Conservation (phyloP, 352 stramenopile species). For the Phytophthora fragariae region DNA sequence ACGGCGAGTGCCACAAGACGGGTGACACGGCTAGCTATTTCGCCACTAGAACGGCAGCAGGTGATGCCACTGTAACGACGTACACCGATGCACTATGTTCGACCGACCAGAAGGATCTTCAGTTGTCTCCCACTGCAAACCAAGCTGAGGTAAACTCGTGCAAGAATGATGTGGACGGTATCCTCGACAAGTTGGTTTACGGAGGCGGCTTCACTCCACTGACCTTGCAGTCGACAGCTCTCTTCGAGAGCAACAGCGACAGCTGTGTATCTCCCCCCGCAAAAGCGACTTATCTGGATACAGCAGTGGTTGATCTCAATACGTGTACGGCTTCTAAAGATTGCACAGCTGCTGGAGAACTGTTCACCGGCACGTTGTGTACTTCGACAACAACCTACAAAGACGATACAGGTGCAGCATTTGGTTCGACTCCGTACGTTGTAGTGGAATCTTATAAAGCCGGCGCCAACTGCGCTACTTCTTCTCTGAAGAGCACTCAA, state of each 20-base stretch:
- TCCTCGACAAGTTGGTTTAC: background rate
- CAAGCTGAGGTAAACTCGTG: background rate
- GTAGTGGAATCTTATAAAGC: background rate
- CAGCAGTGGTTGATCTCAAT: background rate
- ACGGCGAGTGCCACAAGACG: constrained; percentile 3
- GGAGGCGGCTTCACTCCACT: background rate
- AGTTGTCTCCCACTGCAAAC: background rate
- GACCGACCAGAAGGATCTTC: background rate
- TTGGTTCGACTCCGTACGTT: background rate
- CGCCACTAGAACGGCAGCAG: background rate
- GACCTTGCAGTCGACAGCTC: background rate
- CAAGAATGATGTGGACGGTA: background rate
- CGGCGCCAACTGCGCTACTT: background rate
- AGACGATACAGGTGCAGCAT: background rate
- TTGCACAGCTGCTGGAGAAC: background rate
- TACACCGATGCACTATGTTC: background rate
- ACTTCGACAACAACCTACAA: background rate
- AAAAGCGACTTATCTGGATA: background rate
- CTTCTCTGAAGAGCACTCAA: background rate
- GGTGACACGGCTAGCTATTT: background rate
- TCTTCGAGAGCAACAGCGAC: background rate
- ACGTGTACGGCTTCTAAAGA: background rate
- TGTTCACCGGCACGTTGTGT: background rate
- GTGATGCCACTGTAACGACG: background rate
- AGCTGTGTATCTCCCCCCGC: background rate